Evolutionary conservation across 2,329 filamentous ascomycete genomes (phyloP), one percentile per base, ranked within the genome.

Genomic region (Diaporthe helianthi): DNA sequence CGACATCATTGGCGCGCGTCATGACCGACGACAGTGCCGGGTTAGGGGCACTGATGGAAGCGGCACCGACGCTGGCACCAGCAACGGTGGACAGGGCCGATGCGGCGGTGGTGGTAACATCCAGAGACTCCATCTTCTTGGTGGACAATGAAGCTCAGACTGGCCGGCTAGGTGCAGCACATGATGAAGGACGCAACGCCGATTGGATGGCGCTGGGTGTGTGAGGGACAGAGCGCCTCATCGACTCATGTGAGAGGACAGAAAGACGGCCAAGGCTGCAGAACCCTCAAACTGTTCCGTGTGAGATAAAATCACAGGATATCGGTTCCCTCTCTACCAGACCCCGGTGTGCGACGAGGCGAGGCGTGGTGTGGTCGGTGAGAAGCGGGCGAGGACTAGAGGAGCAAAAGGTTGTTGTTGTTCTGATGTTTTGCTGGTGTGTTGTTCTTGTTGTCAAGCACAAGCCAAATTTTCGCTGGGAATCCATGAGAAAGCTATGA

Each of bases 21-120:
- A 85, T 77, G 70, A 79, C 79, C 51, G 82, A 79, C 31, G 80
- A 77, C 55, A 82, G 71, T 24, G 76, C 77, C 61, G 75, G 71
- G 44, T 72, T 72, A 7, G 79, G 73, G 38, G 78, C 74, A 61
- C 76, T 78, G 69, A 80, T 74, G 64, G 76, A 55, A 15, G 55
- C 67, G 51, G 51, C 51, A 49, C 38, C 69, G n/a, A 38, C 60
- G 15, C 55, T 55, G 46, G 55, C 51, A 54, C 29, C 69, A 36
- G 29, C 65, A 26, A 54, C 36, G 19, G 60, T 55, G 22, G 67
- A 60, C 58, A 67, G 41, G 19, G 67, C 65, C 22, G 67, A 46
- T 4, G 67, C 44, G 33, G 58, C 58, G 17, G 65, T 49, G 31
- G 63, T 63, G 31, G 69, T 69, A 41, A 55, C 66, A 58, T 69